phyloP scores from a whole-genome alignment of 306 rosid species.

The Cucurbita argyrosperma region DNA sequence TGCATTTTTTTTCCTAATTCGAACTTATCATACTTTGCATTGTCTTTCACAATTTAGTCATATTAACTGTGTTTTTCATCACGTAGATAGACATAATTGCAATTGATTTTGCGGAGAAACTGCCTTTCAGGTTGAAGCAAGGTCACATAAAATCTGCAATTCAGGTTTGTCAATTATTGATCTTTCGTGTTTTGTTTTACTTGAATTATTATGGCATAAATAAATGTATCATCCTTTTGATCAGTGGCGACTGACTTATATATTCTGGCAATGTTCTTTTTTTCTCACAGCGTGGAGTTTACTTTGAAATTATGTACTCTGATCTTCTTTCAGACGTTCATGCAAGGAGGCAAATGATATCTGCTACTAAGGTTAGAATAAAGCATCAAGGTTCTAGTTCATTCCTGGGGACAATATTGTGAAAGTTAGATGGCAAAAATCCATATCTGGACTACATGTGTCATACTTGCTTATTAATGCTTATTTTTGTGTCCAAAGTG shows the following conservation, averaged over 20 bases:
- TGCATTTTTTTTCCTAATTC: neutral
- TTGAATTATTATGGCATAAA: neutral
- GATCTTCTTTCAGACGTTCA: conserved; percentile 36
- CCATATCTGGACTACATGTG: neutral
- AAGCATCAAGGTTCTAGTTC: neutral
- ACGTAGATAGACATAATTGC: conserved; percentile 67
- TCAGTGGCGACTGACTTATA: neutral
- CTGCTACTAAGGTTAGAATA: conserved; percentile 52
- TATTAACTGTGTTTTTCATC: conserved; percentile 4
- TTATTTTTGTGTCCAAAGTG: neutral
- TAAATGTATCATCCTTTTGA: neutral
- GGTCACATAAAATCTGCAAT: conserved; percentile 51
- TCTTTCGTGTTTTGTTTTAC: neutral
- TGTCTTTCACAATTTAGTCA: neutral
- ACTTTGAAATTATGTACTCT: conserved; percentile 58
- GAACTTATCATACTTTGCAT: neutral
- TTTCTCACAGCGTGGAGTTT: conserved; percentile 54
- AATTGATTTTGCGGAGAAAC: conserved; percentile 54
- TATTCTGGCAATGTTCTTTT: neutral
- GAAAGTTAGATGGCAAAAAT: neutral
- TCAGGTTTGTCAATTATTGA: conserved; percentile 29
- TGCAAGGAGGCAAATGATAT: conserved; percentile 50
- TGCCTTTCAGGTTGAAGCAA: conserved; percentile 61
- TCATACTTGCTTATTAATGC: neutral
- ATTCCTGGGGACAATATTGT: neutral